phyloP scores from a whole-genome alignment of 768 basidiomycete genomes.

The Cubamyces sp. region DNA sequence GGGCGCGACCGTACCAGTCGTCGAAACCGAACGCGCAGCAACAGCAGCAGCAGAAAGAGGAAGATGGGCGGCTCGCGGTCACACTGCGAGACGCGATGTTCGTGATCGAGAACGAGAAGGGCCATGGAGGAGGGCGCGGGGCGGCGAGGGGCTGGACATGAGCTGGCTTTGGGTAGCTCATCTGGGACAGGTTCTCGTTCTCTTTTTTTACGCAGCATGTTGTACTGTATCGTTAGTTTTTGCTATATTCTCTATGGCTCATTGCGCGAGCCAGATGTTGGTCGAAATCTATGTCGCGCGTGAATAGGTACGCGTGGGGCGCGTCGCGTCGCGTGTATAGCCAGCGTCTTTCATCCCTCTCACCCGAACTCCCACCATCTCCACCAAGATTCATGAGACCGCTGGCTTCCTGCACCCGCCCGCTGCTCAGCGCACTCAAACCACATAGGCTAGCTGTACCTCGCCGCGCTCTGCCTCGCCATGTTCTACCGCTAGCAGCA shows the following conservation, averaged over 20 bases:
- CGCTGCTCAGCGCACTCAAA: not conserved
- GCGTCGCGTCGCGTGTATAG: too few species aligned
- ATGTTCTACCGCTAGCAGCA: not conserved
- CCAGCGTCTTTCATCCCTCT: not conserved
- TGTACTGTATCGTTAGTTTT: slow-evolving; percentile 20
- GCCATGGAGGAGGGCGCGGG: slow-evolving; percentile 82
- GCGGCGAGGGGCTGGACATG: slow-evolving; percentile 71
- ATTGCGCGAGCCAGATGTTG: not conserved
- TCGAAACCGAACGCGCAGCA: slow-evolving; percentile 45
- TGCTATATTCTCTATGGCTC: not conserved
- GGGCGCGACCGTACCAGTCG: slow-evolving; percentile 68
- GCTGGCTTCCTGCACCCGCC: not conserved
- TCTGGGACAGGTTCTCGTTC: not conserved
- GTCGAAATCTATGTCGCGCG: not conserved
- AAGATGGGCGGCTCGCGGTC: slow-evolving; percentile 60
- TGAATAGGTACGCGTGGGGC: too few species aligned
- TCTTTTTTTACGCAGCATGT: not conserved
- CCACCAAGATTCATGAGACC: not conserved
- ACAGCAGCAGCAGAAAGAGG: slow-evolving; percentile 44
- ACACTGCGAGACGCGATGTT: slow-evolving; percentile 85
- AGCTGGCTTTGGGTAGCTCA: not conserved
- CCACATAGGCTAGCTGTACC: not conserved
- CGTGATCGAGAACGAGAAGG: slow-evolving; percentile 80
- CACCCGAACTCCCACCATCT: not conserved
- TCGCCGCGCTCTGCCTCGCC: not conserved